Evolutionary conservation across 1,284 basidiomycete genomes (phyloP), one percentile per base, ranked within the genome.

Genomic region (Porogramme epimiltina): DNA sequence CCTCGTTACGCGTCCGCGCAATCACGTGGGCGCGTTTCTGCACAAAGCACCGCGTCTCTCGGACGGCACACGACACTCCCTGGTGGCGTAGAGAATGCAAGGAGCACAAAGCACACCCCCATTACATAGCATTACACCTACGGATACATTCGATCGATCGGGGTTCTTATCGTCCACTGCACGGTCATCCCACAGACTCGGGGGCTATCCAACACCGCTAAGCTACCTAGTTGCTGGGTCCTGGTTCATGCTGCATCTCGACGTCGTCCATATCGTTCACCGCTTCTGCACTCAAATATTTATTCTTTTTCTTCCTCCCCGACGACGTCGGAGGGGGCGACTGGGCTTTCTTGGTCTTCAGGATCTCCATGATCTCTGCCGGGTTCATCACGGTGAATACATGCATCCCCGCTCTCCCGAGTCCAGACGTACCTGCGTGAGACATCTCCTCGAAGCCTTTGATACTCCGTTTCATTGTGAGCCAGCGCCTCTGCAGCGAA

Each of bases 381-480:
- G 26, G 13, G 25, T 15, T 9, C n/a, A 9, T 13, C 20, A 46
- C 3, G 16, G 42, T 16, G 20, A 26, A 44, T n/a, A 31, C 33
- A 33, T 22, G 39, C 25, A 22, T 16, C 15, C 25, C 15, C 19
- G 24, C 11, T n/a, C n/a, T n/a, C 18, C 45, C 22, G 26, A 31
- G 45, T 56, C 45, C 13, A 42, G 25, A 66, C 75, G 26, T 48
- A 87, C 89, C 89, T 70, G 80, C 76, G 63, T 89, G 85, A 2
- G 85, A 77, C 88, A 91, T 90, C 44, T 87, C 80, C 64, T 90
- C 87, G 55, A 80, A 77, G 18, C 86, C 88, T 64, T 85, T 87
- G 52, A 91, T 78, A 49, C 85, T 73, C 47, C 79, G 75, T 63
- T 91, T 91, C 81, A 92, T 80, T 1, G 84, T 85, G 33, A 82